Evolutionary conservation across 495 filamentous ascomycete species (phyloP), one percentile per base, ranked within the genome.

Genomic region (Podospora appendiculata): DNA sequence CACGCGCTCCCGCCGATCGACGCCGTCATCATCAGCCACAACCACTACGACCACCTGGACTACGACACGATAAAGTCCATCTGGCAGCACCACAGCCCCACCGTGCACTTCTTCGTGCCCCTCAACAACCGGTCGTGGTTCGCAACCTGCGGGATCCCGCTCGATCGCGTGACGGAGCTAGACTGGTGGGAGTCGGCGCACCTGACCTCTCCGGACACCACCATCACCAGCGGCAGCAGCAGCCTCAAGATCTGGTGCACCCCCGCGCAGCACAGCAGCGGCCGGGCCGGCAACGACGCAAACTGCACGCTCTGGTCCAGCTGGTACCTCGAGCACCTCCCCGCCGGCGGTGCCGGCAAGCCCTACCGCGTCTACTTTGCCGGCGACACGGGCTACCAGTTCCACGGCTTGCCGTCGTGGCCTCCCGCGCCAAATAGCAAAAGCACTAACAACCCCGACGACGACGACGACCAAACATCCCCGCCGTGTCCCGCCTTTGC

Each of bases 41-140:
- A 78, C 55, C 77, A 80, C 55, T 78, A 74, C 54, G 77, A 80
- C 50, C 77, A 80, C 51, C 58, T 80, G 51, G 77, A 80, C 53
- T 50, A 54, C 35, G 59, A 65, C 25, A 70, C 70, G 0, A 55
- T 80, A 18, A 59, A 50, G 50, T 58, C 65, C 18, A 41, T 80
- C 14, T 71, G 69, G 61, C 52, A 61, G 43, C 33, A 38, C 5
- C 55, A 48, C 47, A 57, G 57, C 33, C 61, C 63, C 6, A 50
- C 58, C 1, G 55, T 77, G 17, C 66, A 71, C 11, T 75, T 79
- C 56, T 63, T 78, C 16, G 72, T 71, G 25, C 68, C 59, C 0
- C 51, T 79, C 35, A 67, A 70, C 9, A 70, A 76, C 44, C 62
- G 63, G 17, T 11, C 41, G 4, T 66, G 61, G 58, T 66, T 79